Evolutionary conservation across 179 eudicot species (phyloP).

Genomic region (Monotropa hypopitys): DNA sequence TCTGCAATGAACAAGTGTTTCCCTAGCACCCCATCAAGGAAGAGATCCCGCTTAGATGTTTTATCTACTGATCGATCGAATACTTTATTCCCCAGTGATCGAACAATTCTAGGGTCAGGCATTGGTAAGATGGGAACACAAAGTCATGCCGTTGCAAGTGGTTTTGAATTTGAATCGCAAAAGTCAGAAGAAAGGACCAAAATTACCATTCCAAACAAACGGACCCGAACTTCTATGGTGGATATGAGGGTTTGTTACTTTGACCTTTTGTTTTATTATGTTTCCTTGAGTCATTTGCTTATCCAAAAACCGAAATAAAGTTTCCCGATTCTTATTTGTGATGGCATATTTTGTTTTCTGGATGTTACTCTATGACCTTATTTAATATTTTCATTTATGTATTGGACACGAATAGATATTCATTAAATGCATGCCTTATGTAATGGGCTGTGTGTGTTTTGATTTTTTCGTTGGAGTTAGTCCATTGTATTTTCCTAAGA

Average conservation of each 20-base stretch:
- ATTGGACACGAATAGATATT: neutral
- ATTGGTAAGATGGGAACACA: constrained; percentile 36
- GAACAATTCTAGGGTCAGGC: constrained; percentile 30
- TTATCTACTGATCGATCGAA: constrained; percentile 33
- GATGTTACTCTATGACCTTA: neutral
- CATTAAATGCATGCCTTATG: neutral
- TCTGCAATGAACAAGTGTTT: constrained; percentile 44
- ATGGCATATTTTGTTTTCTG: neutral
- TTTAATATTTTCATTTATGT: neutral
- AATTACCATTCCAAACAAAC: constrained; percentile 40
- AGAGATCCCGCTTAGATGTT: constrained; percentile 46
- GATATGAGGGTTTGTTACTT: constrained; percentile 44
- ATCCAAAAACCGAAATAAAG: neutral
- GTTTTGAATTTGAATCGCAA: constrained; percentile 35
- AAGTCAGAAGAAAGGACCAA: constrained; percentile 41
- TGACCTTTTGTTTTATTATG: neutral
- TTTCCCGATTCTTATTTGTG: neutral
- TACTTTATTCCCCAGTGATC: constrained; percentile 21
- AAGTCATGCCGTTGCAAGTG: constrained; percentile 25
- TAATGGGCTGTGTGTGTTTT: neutral
- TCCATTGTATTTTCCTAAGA: neutral
- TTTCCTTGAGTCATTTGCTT: constrained; percentile 1
- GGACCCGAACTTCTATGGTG: constrained; percentile 49
- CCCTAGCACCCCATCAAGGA: constrained; percentile 46
- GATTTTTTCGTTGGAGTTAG: neutral